Conservation (phyloP, 2,329 filamentous ascomycete species). For the Neurospora sp. region DNA sequence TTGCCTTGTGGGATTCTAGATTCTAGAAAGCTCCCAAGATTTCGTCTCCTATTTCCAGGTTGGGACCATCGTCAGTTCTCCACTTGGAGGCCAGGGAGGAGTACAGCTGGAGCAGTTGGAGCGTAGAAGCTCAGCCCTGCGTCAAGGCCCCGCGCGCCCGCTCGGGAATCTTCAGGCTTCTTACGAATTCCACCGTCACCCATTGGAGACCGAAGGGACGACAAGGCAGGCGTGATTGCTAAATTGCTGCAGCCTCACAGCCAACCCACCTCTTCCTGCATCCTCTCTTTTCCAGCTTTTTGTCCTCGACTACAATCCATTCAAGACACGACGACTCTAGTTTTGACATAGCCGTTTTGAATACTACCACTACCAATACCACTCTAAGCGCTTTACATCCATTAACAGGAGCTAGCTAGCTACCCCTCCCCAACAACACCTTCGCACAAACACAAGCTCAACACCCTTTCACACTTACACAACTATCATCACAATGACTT, state of each 20-base stretch:
- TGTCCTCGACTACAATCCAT: conserved; percentile 2
- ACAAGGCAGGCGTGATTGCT: conserved; percentile 7
- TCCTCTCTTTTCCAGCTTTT: not conserved
- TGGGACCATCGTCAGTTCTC: not conserved
- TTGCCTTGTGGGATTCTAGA: not conserved
- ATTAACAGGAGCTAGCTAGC: not conserved
- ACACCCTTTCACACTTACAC: not conserved
- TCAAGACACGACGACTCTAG: not conserved
- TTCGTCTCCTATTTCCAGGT: not conserved
- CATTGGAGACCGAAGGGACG: not conserved
- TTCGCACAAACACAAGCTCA: not conserved
- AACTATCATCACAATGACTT: conserved; percentile 12
- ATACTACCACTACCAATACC: not conserved
- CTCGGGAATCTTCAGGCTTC: conserved; percentile 31
- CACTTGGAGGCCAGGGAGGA: not conserved
- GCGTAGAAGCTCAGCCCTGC: conserved; percentile 16
- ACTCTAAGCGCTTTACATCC: not conserved
- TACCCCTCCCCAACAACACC: not conserved
- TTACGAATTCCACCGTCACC: conserved; percentile 30
- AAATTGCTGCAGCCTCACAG: conserved; percentile 13
- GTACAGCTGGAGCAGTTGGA: not conserved
- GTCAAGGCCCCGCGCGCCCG: conserved; percentile 16
- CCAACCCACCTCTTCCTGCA: conserved; percentile 2
- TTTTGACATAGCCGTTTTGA: not conserved
- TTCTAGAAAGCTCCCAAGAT: conserved; percentile 7